Conservation (phyloP, 495 filamentous ascomycete genomes). For the Penicillium pancosmium region DNA sequence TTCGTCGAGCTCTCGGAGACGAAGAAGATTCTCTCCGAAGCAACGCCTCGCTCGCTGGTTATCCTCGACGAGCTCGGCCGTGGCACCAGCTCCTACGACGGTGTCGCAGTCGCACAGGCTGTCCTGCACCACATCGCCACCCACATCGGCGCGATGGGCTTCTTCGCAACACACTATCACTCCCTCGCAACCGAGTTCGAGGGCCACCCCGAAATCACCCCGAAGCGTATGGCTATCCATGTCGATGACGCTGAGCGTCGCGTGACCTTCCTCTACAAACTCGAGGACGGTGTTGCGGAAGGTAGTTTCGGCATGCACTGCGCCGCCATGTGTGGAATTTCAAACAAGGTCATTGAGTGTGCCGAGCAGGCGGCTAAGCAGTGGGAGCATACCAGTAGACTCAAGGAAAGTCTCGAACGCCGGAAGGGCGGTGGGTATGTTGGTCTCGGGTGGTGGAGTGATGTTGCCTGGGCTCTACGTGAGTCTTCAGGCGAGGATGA, state of each 20-base stretch:
- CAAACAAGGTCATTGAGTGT: constrained; percentile 75
- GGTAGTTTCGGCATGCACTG: constrained; percentile 99
- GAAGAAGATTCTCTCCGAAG: constrained; percentile 96
- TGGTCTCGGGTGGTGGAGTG: constrained; percentile 86
- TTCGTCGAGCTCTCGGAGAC: constrained; percentile 98
- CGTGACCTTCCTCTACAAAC: constrained; percentile 93
- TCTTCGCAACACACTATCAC: constrained; percentile 99
- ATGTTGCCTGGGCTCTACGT: constrained; percentile 80
- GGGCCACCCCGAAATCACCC: constrained; percentile 80
- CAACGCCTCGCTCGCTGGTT: constrained; percentile 90
- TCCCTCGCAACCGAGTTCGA: constrained; percentile 89
- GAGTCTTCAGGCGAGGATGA: constrained; percentile 49
- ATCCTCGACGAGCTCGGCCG: constrained; percentile 98
- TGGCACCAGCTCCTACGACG: constrained; percentile 92
- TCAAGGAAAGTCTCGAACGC: constrained; percentile 86
- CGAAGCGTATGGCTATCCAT: constrained; percentile 88
- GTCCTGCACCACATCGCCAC: constrained; percentile 94
- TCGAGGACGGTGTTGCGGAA: constrained; percentile 94
- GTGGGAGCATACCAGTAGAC: constrained; percentile 91
- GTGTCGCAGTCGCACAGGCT: constrained; percentile 93
- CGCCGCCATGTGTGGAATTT: constrained; percentile 95
- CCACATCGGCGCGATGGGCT: constrained; percentile 89
- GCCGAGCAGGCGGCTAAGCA: constrained; percentile 89
- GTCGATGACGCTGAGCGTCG: constrained; percentile 83
- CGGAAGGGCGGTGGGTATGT: constrained; percentile 75